Percentiles rank a stretch among this genome's conserved stretches.
Conservation (phyloP, 1,284 basidiomycete species). For the Schizophyllum commune region DNA sequence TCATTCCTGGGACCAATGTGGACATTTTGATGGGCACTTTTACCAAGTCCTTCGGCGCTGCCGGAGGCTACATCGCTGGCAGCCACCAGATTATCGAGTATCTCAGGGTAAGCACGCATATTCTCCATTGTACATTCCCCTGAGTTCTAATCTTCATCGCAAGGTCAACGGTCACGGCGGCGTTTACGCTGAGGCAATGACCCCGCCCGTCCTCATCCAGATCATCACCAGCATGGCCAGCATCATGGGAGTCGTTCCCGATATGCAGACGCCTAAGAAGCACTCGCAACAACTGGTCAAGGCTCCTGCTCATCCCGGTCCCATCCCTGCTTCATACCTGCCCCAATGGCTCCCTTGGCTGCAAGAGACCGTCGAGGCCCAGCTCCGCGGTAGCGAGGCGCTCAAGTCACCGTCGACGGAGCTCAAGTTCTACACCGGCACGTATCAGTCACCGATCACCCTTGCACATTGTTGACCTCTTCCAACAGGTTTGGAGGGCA, state of each 20-base stretch:
- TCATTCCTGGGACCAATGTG: constrained; percentile 29
- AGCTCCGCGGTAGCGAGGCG: constrained; percentile 7
- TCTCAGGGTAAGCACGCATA: constrained; percentile 64
- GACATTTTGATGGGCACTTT: constrained; percentile 99
- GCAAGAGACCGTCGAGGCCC: constrained; percentile 68
- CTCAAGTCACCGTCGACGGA: no score
- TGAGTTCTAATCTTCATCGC: no score
- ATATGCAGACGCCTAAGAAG: constrained; percentile 9
- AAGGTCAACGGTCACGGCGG: constrained; percentile 78
- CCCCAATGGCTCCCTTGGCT: constrained; percentile 72
- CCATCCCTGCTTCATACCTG: constrained; percentile 53
- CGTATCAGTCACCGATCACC: no score
- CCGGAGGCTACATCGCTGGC: constrained; percentile 95
- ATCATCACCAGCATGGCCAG: constrained; percentile 90
- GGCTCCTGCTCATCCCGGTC: constrained; percentile 43
- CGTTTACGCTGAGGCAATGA: constrained; percentile 86
- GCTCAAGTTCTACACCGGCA: no score
- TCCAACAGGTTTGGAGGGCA: no score
- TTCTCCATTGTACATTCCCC: no score
- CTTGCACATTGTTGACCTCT: no score
- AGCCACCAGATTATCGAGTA: constrained; percentile 69
- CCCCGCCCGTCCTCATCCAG: constrained; percentile 88
- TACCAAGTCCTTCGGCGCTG: constrained; percentile 97
- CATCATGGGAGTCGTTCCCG: constrained; percentile 83
- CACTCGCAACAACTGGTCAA: not conserved